These are phyloP conservation scores for Leccinellum rugosiceps DNA, from an alignment of 768 basidiomycete genomes.

Conservation along the genomic window DNA sequence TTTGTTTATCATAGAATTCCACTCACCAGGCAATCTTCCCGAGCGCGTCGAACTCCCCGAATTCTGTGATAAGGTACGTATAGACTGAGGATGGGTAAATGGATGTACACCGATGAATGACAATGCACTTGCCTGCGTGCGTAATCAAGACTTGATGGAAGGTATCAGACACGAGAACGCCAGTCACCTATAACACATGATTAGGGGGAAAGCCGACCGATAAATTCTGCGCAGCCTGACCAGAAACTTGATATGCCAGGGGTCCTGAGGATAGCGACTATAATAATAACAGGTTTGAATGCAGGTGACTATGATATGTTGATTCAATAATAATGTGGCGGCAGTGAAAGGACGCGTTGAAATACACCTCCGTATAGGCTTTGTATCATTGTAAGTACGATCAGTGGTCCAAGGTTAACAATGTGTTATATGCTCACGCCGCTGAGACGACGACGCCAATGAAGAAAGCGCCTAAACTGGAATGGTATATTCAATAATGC, in stretches of 20 bases:
- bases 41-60: slow-evolving; percentile 29
- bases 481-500: slow-evolving; percentile 1
- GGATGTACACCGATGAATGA: too few relatives aligned
- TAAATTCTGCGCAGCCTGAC: slow-evolving; percentile 30
- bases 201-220: neutral
- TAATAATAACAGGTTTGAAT: slow-evolving; percentile 60
- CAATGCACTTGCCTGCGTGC: slow-evolving; percentile 41
- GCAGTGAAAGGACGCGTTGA: neutral
- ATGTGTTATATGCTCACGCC: slow-evolving; percentile 36
- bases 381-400: neutral
- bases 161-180: slow-evolving; percentile 52
- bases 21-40: slow-evolving; percentile 43
- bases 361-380: slow-evolving; percentile 52
- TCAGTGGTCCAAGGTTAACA: neutral
- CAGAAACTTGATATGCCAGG: slow-evolving; percentile 48
- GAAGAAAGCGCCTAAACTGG: slow-evolving; percentile 51
- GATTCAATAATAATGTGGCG: slow-evolving; percentile 6
- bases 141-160: slow-evolving; percentile 57
- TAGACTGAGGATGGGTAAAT: slow-evolving; percentile 39
- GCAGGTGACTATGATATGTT: slow-evolving; percentile 43
- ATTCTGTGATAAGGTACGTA: slow-evolving; percentile 46
- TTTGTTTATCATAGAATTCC: neutral
- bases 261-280: slow-evolving; percentile 45
- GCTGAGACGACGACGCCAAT: slow-evolving; percentile 53
- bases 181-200: slow-evolving; percentile 40